phyloP scores from a whole-genome alignment of 2,329 filamentous ascomycete genomes.

The Venturia oleaginea region DNA sequence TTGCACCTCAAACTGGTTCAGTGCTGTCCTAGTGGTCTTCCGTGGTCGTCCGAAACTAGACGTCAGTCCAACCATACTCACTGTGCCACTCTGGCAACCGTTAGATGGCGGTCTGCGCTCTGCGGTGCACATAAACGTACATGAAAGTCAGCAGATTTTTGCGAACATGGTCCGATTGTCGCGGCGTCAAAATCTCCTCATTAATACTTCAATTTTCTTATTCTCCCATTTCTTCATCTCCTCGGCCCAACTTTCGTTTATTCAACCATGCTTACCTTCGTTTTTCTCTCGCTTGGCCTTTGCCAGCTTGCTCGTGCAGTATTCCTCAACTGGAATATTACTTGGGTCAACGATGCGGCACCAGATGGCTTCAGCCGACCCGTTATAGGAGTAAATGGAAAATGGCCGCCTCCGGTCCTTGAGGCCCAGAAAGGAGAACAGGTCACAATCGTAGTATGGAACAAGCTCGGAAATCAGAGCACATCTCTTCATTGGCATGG shows the following conservation, averaged over 20 bases:
- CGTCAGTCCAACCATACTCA: neutral
- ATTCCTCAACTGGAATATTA: conserved; percentile 42
- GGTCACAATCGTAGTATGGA: conserved; percentile 49
- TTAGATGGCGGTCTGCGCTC: neutral
- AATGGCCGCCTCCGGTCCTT: conserved; percentile 65
- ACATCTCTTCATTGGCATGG: conserved; percentile 65
- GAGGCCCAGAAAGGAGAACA: conserved; percentile 54
- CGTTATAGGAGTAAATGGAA: conserved; percentile 65
- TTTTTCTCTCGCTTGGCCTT: conserved; percentile 6
- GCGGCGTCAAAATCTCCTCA: neutral
- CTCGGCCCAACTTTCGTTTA: neutral
- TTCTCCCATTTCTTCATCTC: neutral
- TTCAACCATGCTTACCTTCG: neutral
- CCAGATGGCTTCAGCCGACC: conserved; percentile 51
- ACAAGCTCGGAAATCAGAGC: conserved; percentile 52
- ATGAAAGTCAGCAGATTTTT: neutral
- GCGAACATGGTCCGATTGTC: neutral
- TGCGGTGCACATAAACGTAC: neutral
- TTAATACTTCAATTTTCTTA: neutral
- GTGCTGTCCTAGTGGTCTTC: neutral
- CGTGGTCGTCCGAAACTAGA: neutral
- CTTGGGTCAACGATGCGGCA: conserved; percentile 43
- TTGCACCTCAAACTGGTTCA: neutral
- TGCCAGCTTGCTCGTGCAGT: conserved; percentile 16
- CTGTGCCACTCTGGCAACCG: neutral